Evolutionary conservation across 2,329 filamentous ascomycete genomes (phyloP).

Genomic region (Pezicula neosporulosa): DNA sequence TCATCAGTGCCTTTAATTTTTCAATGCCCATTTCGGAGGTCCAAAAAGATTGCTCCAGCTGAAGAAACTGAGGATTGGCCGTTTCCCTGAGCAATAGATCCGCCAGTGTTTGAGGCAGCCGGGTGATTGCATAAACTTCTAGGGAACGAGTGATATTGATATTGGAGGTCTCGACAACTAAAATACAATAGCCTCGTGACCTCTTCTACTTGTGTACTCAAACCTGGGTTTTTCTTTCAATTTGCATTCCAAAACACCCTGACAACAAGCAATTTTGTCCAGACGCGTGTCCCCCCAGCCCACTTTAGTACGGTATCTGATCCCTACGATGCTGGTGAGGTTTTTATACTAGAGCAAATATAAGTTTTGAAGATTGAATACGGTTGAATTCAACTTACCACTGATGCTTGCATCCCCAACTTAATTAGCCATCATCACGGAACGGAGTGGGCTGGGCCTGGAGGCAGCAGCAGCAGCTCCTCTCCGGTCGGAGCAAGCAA

Average conservation of each 20-base stretch:
- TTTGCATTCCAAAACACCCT: background rate
- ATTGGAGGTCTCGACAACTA: too few species aligned
- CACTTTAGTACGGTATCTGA: constrained; percentile 8
- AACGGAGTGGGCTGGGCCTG: constrained; percentile 65
- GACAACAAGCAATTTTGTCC: constrained; percentile 13
- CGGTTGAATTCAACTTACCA: constrained; percentile 10
- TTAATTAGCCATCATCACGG: constrained; percentile 53
- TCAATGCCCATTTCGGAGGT: too few species aligned
- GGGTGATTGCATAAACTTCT: too few species aligned
- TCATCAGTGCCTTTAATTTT: too few species aligned
- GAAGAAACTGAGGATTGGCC: too few species aligned
- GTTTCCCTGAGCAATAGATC: too few species aligned
- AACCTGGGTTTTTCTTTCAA: too few species aligned
- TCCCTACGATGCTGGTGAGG: constrained; percentile 4
- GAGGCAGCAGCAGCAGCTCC: constrained; percentile 41
- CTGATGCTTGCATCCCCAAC: constrained; percentile 23
- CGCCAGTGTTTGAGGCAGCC: too few species aligned
- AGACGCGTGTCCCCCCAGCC: constrained; percentile 4
- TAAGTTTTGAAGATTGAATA: background rate
- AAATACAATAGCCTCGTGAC: too few species aligned
- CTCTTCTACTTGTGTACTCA: too few species aligned
- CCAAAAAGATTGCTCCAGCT: too few species aligned
- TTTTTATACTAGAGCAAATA: constrained; percentile 9
- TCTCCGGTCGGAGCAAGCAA: constrained; percentile 30
- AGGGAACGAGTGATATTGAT: too few species aligned